Conservation (phyloP, 495 filamentous ascomycete species). For the Parachaetomium inaequale region DNA sequence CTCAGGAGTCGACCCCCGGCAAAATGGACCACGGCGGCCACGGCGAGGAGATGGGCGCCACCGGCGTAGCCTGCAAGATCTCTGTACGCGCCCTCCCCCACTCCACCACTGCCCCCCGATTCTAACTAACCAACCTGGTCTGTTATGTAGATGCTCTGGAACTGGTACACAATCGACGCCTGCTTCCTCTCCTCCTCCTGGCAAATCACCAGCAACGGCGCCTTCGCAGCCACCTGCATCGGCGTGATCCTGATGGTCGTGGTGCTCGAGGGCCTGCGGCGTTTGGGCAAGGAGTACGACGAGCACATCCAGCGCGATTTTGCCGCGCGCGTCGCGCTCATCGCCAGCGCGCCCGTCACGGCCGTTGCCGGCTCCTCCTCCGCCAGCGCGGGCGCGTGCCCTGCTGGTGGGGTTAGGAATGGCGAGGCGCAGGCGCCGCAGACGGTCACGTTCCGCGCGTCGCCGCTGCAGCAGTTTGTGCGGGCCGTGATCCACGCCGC, state of each 20-base stretch:
- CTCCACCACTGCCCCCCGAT: background rate
- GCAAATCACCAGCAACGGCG: constrained; percentile 44
- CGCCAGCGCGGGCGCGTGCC: background rate
- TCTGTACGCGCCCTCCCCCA: constrained; percentile 10
- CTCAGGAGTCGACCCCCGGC: background rate
- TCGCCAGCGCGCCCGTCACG: background rate
- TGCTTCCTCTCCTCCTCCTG: constrained; percentile 50
- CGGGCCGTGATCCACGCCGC: constrained; percentile 47
- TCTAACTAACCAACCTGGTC: background rate
- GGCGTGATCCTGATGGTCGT: constrained; percentile 54
- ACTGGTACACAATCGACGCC: constrained; percentile 54
- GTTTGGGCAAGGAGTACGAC: constrained; percentile 54
- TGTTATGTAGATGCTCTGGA: constrained; percentile 53
- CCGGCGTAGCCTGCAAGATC: constrained; percentile 23
- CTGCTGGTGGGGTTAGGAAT: background rate
- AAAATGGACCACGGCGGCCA: constrained; percentile 23
- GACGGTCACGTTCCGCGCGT: constrained; percentile 43
- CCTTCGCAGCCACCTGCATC: constrained; percentile 57
- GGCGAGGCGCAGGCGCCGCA: background rate
- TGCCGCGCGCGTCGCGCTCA: constrained; percentile 25
- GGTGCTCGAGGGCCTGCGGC: constrained; percentile 50
- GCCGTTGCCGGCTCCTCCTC: background rate
- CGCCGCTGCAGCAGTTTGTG: constrained; percentile 46
- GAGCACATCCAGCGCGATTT: constrained; percentile 43
- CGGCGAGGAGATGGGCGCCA: background rate